These are phyloP conservation scores for Puccinia horiana DNA, from an alignment of 1,284 basidiomycete genomes.

Conservation along the genomic window DNA sequence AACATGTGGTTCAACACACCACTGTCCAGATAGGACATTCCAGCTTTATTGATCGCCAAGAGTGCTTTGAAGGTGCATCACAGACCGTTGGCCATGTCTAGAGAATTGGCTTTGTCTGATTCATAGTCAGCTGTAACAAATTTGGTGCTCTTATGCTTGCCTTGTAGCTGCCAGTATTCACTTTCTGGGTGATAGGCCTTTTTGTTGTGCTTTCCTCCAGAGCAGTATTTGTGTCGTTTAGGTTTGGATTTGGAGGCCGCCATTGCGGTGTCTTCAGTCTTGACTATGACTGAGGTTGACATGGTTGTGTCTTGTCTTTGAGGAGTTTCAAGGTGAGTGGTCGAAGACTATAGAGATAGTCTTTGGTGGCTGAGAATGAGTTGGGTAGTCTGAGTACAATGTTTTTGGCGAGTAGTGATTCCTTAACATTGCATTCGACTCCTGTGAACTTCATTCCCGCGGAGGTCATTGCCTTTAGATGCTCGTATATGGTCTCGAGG, in stretches of 20 bases:
- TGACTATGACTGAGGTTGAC: not conserved
- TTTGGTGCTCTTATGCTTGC: too few species aligned
- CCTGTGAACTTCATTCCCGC: not conserved
- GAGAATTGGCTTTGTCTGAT: not conserved
- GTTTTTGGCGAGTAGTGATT: not conserved
- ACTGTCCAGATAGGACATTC: not conserved
- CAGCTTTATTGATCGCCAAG: not conserved
- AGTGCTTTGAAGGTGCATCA: too few species aligned
- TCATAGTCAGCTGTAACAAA: too few species aligned
- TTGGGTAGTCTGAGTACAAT: not conserved
- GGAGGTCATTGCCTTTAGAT: not conserved
- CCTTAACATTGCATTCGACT: not conserved
- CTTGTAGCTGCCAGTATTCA: not conserved
- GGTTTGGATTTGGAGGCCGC: not conserved
- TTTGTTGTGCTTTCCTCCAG: slow-evolving; percentile 2
- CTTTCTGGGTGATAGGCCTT: not conserved
- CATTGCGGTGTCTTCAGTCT: not conserved
- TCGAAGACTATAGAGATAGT: not conserved
- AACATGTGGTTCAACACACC: slow-evolving; percentile 9
- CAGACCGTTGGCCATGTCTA: too few species aligned
- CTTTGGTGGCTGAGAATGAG: not conserved
- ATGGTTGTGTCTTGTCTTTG: not conserved
- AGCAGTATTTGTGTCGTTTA: not conserved
- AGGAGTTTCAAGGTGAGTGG: not conserved
- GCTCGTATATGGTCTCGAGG: not conserved